Percentiles rank a stretch among this genome's conserved stretches.
phyloP scores from a whole-genome alignment of 495 filamentous ascomycete genomes.

The Aspergillus homomorphus region DNA sequence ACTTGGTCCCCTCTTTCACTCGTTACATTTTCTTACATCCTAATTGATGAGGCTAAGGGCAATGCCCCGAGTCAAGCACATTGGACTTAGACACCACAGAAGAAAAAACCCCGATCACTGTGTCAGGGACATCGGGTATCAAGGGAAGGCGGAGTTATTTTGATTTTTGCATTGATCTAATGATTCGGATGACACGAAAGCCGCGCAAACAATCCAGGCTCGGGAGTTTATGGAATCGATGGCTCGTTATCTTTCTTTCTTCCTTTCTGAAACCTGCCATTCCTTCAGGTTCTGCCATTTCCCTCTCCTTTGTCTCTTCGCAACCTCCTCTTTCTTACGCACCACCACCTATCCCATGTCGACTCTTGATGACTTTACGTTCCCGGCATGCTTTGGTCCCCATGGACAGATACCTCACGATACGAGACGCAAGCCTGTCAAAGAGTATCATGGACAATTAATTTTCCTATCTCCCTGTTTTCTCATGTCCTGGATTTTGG shows the following conservation, averaged over 20 bases:
- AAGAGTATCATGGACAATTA: background rate
- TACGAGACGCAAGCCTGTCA: background rate
- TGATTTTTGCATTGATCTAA: conserved; percentile 11
- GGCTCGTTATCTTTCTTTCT: conserved; percentile 5
- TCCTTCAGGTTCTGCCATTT: background rate
- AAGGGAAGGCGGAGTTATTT: conserved; percentile 18
- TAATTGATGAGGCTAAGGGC: conserved; percentile 12
- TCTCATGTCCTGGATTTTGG: conserved; percentile 6
- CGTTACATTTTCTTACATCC: background rate
- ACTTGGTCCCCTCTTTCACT: background rate
- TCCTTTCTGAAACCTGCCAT: background rate
- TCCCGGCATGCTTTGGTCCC: conserved; percentile 3
- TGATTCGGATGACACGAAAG: conserved; percentile 11
- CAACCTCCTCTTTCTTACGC: background rate
- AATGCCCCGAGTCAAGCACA: conserved; percentile 16
- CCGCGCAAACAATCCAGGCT: conserved; percentile 6
- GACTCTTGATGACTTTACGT: conserved; percentile 2
- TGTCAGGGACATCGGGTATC: conserved; percentile 10
- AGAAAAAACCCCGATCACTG: conserved; percentile 13
- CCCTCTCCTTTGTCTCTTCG: conserved; percentile 7
- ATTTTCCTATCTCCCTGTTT: conserved; percentile 4
- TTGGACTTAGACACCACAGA: conserved; percentile 17
- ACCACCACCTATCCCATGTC: background rate
- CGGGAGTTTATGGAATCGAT: conserved; percentile 10
- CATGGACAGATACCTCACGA: background rate